phyloP scores from a whole-genome alignment of 1,284 basidiomycete genomes.

The Agroathelia rolfsii region DNA sequence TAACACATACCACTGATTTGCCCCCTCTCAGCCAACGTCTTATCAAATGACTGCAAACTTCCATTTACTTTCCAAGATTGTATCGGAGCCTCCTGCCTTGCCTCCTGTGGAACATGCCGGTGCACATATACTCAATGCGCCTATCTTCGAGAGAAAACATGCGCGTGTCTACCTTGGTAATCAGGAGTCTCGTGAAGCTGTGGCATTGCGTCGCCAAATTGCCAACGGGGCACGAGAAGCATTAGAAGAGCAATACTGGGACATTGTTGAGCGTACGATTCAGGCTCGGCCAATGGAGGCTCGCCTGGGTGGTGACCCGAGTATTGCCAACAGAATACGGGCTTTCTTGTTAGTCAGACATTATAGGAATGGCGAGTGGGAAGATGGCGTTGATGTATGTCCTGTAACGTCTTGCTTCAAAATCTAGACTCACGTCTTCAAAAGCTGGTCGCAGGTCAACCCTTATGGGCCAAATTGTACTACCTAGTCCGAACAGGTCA shows the following conservation, averaged over 20 bases:
- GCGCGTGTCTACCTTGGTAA: slow-evolving; percentile 65
- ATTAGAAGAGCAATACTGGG: slow-evolving; percentile 80
- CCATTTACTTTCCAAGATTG: slow-evolving; percentile 64
- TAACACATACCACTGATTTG: slow-evolving; percentile 2
- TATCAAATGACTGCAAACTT: slow-evolving; percentile 61
- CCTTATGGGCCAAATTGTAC: slow-evolving; percentile 89
- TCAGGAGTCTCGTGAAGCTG: slow-evolving; percentile 56
- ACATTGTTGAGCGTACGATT: slow-evolving; percentile 79
- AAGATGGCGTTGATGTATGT: slow-evolving; percentile 73
- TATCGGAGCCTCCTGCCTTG: slow-evolving; percentile 53
- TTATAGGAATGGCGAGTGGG: slow-evolving; percentile 78
- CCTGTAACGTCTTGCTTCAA: not conserved
- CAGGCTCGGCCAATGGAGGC: slow-evolving; percentile 80
- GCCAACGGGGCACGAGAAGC: slow-evolving; percentile 65
- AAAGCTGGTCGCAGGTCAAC: slow-evolving; percentile 74
- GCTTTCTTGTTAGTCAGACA: slow-evolving; percentile 78
- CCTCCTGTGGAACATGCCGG: slow-evolving; percentile 67
- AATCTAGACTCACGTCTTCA: slow-evolving; percentile 5
- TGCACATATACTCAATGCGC: slow-evolving; percentile 69
- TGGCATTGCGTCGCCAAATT: slow-evolving; percentile 56
- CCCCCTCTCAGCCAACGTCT: slow-evolving; percentile 28
- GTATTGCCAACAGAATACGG: slow-evolving; percentile 80
- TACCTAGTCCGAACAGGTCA: slow-evolving; percentile 87
- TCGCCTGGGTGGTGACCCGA: slow-evolving; percentile 85
- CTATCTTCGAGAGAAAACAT: slow-evolving; percentile 63